Base-by-base conservation (phyloP, 2,329 filamentous ascomycete genomes). In the Nemania diffusa region DNA sequence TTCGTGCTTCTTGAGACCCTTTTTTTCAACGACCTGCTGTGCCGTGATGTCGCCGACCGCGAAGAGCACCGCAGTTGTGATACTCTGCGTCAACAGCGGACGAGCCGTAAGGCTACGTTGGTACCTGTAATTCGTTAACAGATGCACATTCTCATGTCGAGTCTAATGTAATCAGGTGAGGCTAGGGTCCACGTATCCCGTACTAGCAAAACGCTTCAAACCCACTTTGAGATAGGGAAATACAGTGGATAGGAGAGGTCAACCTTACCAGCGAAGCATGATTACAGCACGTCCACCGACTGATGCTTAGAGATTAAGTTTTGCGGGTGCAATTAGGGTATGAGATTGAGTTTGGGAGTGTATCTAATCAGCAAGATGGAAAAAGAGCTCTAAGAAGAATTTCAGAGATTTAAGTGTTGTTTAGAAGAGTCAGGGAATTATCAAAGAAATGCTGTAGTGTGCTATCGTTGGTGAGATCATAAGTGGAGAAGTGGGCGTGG, bases 21-120 rank as follows among this genome's bases (percentile, higher is more conserved):
- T 90, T 79, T 89, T 90, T 82, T 98, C 95, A 67, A 99, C 92
- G 40, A 89, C 85, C 82, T 98, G 95, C 81, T 99, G 96, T 42
- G 96, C 93, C 72, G 97, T 90, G 68, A 91, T 85, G 82, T 99
- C 96, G 75, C 96, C 96, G 15, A 94, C 92, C 65, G 92, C 94
- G 79, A 98, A 99, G 70, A 99, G 90, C 67, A 98, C 87, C 56
- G 93, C 92, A 44, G 95, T 97, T 64, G 94, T 97, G 74, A 97
- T 83, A 78, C 91, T 92, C 84, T 97, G 93, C 11, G 95, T 98
- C 76, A 97, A 88, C 74, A 98, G 84, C 67, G 95, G 95, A 77
- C 92, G 88, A 75, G 89, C 87, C 74, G 91, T 90, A 78, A 97
- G 85, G 80, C 89, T 92, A 77, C 88, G 85, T 82, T 97, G 93